Conservation (phyloP, 2,329 filamentous ascomycete species). For the Huntiella bhutanensis region DNA sequence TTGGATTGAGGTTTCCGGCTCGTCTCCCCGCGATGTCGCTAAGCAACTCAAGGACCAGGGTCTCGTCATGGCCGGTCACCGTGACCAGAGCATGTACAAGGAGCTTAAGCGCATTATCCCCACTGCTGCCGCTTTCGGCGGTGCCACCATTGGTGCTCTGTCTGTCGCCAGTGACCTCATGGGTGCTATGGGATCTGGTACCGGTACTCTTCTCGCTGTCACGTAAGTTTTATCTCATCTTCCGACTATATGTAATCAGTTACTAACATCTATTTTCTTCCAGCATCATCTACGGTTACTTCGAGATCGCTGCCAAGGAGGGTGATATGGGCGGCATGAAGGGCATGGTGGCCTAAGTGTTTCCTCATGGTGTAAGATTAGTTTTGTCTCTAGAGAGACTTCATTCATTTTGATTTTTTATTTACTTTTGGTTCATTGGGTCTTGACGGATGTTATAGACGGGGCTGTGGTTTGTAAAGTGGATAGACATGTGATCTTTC, state of each 20-base stretch:
- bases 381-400: not conserved
- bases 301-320: conserved; percentile 97
- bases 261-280: conserved; percentile 17
- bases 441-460: too few species aligned
- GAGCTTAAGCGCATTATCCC: conserved; percentile 98
- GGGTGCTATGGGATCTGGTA: conserved; percentile 88
- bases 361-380: not conserved
- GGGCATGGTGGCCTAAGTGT: conserved; percentile 48
- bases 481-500: too few species aligned
- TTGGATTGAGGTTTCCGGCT: conserved; percentile 98
- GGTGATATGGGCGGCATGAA: conserved; percentile 77
- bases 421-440: too few species aligned
- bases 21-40: conserved; percentile 89
- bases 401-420: too few species aligned
- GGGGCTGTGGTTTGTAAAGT: too few species aligned
- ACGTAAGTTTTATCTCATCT: conserved; percentile 48
- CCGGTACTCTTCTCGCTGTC: conserved; percentile 92
- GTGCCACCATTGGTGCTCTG: conserved; percentile 94
- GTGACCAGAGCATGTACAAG: conserved; percentile 99
- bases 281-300: conserved; percentile 98
- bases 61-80: conserved; percentile 97
- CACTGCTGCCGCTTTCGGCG: conserved; percentile 92
- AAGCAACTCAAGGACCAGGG: conserved; percentile 99
- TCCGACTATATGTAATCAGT: not conserved
- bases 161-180: conserved; percentile 91